Evolutionary conservation across 257 asterid species (phyloP).

Genomic region (Gentiana straminea): DNA sequence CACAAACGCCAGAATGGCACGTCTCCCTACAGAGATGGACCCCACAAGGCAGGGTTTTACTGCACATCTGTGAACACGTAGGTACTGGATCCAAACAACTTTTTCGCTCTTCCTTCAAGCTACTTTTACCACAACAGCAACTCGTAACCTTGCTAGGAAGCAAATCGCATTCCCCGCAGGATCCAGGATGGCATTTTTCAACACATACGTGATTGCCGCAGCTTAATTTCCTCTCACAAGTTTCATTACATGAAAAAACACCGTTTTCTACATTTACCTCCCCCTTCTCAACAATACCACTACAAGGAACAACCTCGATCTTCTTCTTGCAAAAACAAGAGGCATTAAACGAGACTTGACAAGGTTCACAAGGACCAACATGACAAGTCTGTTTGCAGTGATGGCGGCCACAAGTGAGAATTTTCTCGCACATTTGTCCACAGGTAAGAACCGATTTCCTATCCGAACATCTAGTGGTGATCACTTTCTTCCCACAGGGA

Average conservation of each 20-base stretch:
- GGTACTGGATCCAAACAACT: conserved; percentile 88
- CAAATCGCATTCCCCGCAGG: conserved; percentile 79
- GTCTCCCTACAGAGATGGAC: conserved; percentile 53
- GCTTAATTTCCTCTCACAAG: conserved; percentile 51
- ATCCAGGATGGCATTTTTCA: conserved; percentile 86
- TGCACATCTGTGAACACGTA: conserved; percentile 65
- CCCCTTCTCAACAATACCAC: conserved; percentile 75
- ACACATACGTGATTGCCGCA: conserved; percentile 74
- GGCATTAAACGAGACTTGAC: conserved; percentile 65
- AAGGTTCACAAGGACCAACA: conserved; percentile 80
- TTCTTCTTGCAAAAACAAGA: conserved; percentile 85
- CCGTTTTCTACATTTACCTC: conserved; percentile 56
- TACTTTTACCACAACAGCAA: conserved; percentile 87
- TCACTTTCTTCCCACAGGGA: conserved; percentile 86
- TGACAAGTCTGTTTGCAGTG: conserved; percentile 64
- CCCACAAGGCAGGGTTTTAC: conserved; percentile 66
- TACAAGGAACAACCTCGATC: conserved; percentile 61
- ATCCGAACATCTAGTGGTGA: conserved; percentile 88
- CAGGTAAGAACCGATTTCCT: conserved; percentile 78
- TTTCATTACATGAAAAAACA: conserved; percentile 63
- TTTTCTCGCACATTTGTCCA: conserved; percentile 74
- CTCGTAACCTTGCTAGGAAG: conserved; percentile 54
- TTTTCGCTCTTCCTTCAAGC: conserved; percentile 43
- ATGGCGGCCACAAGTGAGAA: conserved; percentile 84
- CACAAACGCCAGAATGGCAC: conserved; percentile 76